Base-by-base conservation (phyloP, 371 early-diverging fungal genomes). In the Nematocida sp. region DNA sequence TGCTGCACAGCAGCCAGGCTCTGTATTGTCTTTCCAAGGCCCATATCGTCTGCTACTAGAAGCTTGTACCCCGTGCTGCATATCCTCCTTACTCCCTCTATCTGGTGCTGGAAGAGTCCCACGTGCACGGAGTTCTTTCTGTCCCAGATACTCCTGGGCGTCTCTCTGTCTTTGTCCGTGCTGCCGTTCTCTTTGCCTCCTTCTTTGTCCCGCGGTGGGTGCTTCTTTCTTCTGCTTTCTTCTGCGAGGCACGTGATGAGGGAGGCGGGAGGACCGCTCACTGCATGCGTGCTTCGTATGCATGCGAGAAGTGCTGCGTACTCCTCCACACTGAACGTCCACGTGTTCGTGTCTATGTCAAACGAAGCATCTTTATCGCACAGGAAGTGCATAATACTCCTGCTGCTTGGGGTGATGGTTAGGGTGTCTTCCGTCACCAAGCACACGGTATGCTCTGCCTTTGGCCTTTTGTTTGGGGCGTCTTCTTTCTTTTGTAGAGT, bases 1-100 rank as follows among this genome's bases (percentile, higher is more conserved):
- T 90, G 83, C 5, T 87, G 49, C 1, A 85, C 81, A 1, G 88
- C 77, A 1, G 86, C 85, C 4, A 89, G 51, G 1, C 87, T 86
- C 67, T 87, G 87, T 8, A 87, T 78, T 0, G 85, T 85, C 67
- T 85, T 86, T 27, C 85, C 85, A 32, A 83, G 76, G 8, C 85
- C 87, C 87, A 86, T 86, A 43, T 86, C 86, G 70, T 87, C 87
- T 13, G 85, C 85, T 13, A 87, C 37, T 37, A 76, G 70, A 17
- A 88, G 64, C 31, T 87, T 70, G 0, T 87, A 88, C 2, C 77
- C 56, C 31, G 79, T 67, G 17, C 67, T 64, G 1, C 87, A 31
- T 2, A 84, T 86, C 74, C 80, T 57, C 11, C 41, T 50, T 0
- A 89, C 86, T 3, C 84, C 86, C 52, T 85, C 82, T 31, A 74